Conservation (phyloP, 768 basidiomycete species). For the Termitomyces sp. region DNA sequence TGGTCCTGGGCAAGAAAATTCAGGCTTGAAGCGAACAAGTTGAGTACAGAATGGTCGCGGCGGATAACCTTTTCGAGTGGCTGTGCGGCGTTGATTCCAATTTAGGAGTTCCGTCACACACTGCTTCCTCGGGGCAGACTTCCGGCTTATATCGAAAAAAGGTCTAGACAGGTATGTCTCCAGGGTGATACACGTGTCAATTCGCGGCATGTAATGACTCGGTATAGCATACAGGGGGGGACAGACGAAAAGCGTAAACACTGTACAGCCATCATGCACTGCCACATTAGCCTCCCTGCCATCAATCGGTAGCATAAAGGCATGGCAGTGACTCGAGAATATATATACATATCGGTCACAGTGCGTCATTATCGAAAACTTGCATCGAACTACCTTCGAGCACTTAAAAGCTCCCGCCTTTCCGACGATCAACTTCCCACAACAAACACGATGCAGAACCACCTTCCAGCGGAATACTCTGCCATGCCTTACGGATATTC, state of each 20-base stretch:
- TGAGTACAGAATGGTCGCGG: not conserved
- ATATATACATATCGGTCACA: constrained; percentile 8
- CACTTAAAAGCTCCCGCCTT: constrained; percentile 1
- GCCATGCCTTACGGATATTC: constrained; percentile 17
- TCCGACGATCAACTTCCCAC: constrained; percentile 2
- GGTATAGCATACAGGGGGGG: constrained; percentile 7
- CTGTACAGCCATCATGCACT: not conserved
- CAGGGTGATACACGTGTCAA: constrained; percentile 8
- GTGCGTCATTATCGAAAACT: not conserved
- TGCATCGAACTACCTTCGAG: not conserved
- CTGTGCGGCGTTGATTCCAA: constrained; percentile 3
- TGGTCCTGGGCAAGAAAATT: not conserved
- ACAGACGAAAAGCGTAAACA: not conserved
- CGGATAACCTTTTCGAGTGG: not conserved
- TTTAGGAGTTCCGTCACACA: constrained; percentile 2
- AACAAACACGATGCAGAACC: constrained; percentile 18
- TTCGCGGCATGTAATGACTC: constrained; percentile 8
- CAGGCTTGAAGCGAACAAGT: constrained; percentile 2
- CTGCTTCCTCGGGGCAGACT: not conserved
- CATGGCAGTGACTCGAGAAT: constrained; percentile 9
- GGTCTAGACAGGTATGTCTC: constrained; percentile 4
- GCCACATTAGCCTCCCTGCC: not conserved
- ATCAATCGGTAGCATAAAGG: not conserved
- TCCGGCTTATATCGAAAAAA: not conserved
- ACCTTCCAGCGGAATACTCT: constrained; percentile 12